Evolutionary conservation across 2,329 filamentous ascomycete genomes (phyloP).

Genomic region (Colletotrichum filicis): DNA sequence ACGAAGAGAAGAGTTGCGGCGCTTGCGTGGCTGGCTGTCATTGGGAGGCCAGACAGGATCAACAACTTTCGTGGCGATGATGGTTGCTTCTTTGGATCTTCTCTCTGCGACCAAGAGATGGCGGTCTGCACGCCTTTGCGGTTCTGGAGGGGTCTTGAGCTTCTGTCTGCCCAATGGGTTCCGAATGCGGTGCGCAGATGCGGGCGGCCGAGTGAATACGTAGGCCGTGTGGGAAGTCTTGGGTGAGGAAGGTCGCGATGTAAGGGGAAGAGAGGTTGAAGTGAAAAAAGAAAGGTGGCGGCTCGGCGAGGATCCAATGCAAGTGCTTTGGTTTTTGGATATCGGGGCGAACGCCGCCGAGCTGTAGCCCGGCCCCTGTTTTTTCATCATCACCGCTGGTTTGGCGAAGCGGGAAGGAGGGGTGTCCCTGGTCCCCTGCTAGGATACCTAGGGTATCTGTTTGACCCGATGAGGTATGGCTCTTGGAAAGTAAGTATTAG

Average conservation of each 20-base stretch:
- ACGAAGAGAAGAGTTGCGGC: background rate
- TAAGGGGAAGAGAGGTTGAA: background rate
- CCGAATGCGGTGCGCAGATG: background rate
- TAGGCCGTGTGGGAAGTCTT: background rate
- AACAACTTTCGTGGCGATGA: background rate
- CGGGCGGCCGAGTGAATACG: background rate
- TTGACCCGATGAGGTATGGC: background rate
- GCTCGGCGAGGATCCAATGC: background rate
- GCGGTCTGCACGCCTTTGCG: slow-evolving; percentile 9
- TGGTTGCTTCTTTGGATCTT: background rate
- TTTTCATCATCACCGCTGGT: slow-evolving; percentile 6
- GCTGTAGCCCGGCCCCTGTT: background rate
- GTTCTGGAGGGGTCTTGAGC: background rate
- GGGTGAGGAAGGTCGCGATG: background rate
- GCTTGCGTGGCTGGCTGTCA: slow-evolving; percentile 29
- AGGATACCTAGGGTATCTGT: background rate
- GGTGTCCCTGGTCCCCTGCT: background rate
- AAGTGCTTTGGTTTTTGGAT: background rate
- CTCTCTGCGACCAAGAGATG: background rate
- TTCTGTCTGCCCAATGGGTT: background rate
- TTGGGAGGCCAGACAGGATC: background rate
- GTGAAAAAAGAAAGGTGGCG: background rate
- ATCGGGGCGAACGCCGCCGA: background rate
- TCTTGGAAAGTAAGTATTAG: background rate
- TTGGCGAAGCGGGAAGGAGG: background rate